Evolutionary conservation across 768 basidiomycete genomes (phyloP).

Genomic region (Leccinellum rugosiceps): DNA sequence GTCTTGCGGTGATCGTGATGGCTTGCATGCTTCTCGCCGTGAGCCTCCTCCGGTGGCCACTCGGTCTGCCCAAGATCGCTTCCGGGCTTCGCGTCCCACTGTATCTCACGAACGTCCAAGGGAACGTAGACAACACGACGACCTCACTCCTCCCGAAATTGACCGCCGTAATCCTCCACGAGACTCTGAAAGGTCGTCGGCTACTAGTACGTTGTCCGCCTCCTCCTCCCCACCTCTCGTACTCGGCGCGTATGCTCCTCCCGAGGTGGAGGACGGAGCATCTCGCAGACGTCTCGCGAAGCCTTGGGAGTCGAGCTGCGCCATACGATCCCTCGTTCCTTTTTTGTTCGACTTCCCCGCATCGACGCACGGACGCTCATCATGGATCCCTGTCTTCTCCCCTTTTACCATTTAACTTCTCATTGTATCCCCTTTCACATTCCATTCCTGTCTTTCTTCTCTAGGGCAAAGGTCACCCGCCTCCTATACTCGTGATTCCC

Average conservation of each 20-base stretch:
- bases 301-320: slow-evolving; percentile 45
- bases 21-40: slow-evolving; percentile 15
- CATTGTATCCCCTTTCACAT: slow-evolving; percentile 28
- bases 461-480: slow-evolving; percentile 41
- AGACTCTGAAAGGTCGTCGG: slow-evolving; percentile 34
- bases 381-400: slow-evolving; percentile 36
- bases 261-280: slow-evolving; percentile 35
- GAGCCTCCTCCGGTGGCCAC: slow-evolving; percentile 18
- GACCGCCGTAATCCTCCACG: slow-evolving; percentile 26
- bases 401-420: slow-evolving; percentile 30
- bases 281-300: slow-evolving; percentile 39
- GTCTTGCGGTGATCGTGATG: slow-evolving; percentile 24
- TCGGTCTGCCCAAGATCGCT: slow-evolving; percentile 24
- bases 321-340: slow-evolving; percentile 29
- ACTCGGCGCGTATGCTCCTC: slow-evolving; percentile 37
- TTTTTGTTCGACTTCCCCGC: slow-evolving; percentile 38
- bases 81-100: slow-evolving; percentile 17
- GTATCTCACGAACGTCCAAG: slow-evolving; percentile 16
- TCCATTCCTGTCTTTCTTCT: slow-evolving; percentile 35
- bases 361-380: slow-evolving; percentile 41
- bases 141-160: slow-evolving; percentile 12
- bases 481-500: slow-evolving; percentile 30
- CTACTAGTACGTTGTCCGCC: slow-evolving; percentile 48
- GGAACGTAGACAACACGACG: slow-evolving; percentile 28
- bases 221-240: slow-evolving; percentile 38